These are phyloP conservation scores for Plasmodium knowlesi DNA, from an alignment of 169 alveolate species.

Conservation along the genomic window DNA sequence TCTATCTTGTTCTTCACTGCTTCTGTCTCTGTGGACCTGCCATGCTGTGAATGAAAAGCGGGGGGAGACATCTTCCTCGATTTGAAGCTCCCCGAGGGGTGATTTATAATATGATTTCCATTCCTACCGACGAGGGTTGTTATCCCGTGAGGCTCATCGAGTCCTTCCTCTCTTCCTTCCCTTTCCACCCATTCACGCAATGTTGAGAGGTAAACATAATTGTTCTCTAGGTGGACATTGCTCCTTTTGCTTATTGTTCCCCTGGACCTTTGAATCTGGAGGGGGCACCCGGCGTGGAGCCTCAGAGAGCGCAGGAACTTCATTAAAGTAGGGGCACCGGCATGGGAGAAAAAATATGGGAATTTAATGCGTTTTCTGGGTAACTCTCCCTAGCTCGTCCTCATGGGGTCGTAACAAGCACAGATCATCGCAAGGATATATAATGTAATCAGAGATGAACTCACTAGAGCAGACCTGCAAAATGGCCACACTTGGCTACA, in stretches of 20 bases:
- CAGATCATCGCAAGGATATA: not conserved
- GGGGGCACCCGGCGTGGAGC: not conserved
- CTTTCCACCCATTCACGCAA: not conserved
- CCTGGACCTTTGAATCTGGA: not conserved
- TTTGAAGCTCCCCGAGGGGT: not conserved
- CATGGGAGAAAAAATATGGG: not conserved
- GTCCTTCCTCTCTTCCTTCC: not conserved
- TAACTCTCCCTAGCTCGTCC: not conserved
- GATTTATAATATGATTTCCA: not conserved
- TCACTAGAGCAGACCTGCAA: not conserved
- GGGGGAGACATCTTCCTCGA: not conserved
- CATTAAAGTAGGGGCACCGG: not conserved
- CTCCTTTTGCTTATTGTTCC: not conserved
- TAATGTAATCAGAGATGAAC: not conserved
- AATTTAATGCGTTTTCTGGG: not conserved
- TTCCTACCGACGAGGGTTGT: not conserved
- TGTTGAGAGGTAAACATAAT: not conserved
- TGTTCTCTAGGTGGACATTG: not conserved
- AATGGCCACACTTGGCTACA: not conserved
- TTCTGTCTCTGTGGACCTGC: not conserved
- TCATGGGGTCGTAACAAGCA: not conserved
- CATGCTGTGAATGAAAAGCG: not conserved
- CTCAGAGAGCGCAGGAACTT: not conserved
- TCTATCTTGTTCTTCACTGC: slow-evolving; percentile 1
- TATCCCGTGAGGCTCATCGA: not conserved